Conservation (phyloP, 225 moss, liverwort and hornwort genomes). For the Antitrichia curtipendula region DNA sequence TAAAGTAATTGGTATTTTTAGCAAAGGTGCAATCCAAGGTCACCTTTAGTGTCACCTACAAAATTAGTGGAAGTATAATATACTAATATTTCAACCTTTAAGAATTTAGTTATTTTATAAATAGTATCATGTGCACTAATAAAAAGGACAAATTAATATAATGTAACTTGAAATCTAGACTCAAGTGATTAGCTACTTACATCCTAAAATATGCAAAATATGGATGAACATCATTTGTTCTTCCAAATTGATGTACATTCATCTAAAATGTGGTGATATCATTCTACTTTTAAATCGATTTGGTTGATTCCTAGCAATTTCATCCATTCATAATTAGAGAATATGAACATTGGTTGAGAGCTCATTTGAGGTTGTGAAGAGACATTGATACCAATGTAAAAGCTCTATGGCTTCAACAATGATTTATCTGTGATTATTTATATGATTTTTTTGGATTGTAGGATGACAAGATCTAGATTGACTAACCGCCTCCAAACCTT, state of each 20-base stretch:
- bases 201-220: background rate
- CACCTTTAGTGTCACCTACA: rapidly evolving
- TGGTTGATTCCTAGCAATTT: too few species aligned
- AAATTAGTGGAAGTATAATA: background rate
- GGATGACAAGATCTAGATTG: background rate
- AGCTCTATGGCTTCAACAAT: background rate
- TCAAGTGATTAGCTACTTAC: background rate
- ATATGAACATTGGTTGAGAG: too few species aligned
- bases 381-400: background rate
- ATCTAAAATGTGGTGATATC: background rate
- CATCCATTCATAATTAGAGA: too few species aligned
- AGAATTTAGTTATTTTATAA: background rate
- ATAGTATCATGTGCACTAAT: too few species aligned
- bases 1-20: background rate
- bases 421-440: background rate
- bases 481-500: rapidly evolving
- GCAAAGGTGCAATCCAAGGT: background rate
- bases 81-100: background rate
- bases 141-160: background rate
- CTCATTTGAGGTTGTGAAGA: background rate
- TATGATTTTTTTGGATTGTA: background rate
- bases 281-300: too few species aligned
- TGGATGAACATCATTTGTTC: background rate
- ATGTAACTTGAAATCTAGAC: background rate
- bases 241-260: background rate